phyloP scores from a whole-genome alignment of 2,329 filamentous ascomycete species.

The Lachnellula arida region DNA sequence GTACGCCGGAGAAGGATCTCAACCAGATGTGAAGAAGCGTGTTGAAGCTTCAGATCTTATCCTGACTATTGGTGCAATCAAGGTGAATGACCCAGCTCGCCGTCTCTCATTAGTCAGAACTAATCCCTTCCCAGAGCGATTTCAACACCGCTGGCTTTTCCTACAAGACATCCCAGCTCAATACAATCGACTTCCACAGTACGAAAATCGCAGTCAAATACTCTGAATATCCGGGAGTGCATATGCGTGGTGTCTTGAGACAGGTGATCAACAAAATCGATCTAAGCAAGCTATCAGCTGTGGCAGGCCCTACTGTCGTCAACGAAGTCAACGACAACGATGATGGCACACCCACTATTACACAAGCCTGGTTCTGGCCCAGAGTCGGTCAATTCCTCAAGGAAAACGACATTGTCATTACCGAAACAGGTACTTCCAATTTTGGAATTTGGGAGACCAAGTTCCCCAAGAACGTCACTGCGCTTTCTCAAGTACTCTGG shows the following conservation, averaged over 20 bases:
- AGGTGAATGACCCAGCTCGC: slow-evolving; percentile 29
- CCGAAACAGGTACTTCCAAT: slow-evolving; percentile 83
- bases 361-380: slow-evolving; percentile 74
- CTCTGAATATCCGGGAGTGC: slow-evolving; percentile 71
- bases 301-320: slow-evolving; percentile 48
- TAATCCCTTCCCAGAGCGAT: slow-evolving; percentile 52
- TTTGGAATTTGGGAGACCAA: slow-evolving; percentile 84
- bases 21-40: slow-evolving; percentile 56
- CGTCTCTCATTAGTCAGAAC: background rate
- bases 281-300: slow-evolving; percentile 51
- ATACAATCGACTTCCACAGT: slow-evolving; percentile 77
- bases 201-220: slow-evolving; percentile 69
- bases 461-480: slow-evolving; percentile 73
- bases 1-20: slow-evolving; percentile 75
- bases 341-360: slow-evolving; percentile 46
- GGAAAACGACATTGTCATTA: slow-evolving; percentile 71
- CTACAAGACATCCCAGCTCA: slow-evolving; percentile 70
- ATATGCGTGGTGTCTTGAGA: slow-evolving; percentile 72
- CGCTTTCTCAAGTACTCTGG: slow-evolving; percentile 75
- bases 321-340: slow-evolving; percentile 44
- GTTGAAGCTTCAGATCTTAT: slow-evolving; percentile 69
- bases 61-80: slow-evolving; percentile 62
- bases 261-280: slow-evolving; percentile 61
- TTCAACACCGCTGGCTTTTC: slow-evolving; percentile 83
- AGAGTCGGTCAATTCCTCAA: slow-evolving; percentile 67